Conservation (phyloP, 495 filamentous ascomycete species). For the Tuber magnatum region DNA sequence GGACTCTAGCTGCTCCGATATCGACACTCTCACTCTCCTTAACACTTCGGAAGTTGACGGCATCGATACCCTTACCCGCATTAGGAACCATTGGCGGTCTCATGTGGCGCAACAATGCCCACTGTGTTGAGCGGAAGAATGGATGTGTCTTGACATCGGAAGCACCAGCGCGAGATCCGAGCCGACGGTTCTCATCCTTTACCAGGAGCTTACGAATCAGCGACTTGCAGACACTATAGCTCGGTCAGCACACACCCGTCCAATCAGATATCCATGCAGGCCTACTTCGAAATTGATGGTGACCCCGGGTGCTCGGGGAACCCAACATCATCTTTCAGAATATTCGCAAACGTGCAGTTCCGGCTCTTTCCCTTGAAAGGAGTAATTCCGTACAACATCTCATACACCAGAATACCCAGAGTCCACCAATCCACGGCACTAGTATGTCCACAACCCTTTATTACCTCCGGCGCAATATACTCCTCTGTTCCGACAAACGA, state of each 20-base stretch:
- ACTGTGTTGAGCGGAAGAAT: slow-evolving; percentile 92
- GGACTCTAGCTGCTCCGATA: slow-evolving; percentile 62
- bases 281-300: slow-evolving; percentile 85
- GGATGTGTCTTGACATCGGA: slow-evolving; percentile 95
- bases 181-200: slow-evolving; percentile 92
- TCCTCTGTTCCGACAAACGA: slow-evolving; percentile 98
- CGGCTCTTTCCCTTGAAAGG: slow-evolving; percentile 99
- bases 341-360: slow-evolving; percentile 96
- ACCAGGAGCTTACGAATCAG: slow-evolving; percentile 93
- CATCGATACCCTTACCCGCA: slow-evolving; percentile 85
- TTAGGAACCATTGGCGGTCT: slow-evolving; percentile 97
- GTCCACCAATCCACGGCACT: slow-evolving; percentile 99
- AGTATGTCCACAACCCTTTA: slow-evolving; percentile 96
- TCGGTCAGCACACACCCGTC: not conserved
- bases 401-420: slow-evolving; percentile 89
- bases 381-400: slow-evolving; percentile 98
- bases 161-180: slow-evolving; percentile 89
- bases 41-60: slow-evolving; percentile 92
- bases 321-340: slow-evolving; percentile 84
- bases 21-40: slow-evolving; percentile 96
- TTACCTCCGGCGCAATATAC: slow-evolving; percentile 97
- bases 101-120: slow-evolving; percentile 94
- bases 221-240: slow-evolving; percentile 78
- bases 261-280: slow-evolving; percentile 12
- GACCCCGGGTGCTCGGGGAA: slow-evolving; percentile 83